Conservation (phyloP, 371 early-diverging fungal species). For the Mortierella sp. region DNA sequence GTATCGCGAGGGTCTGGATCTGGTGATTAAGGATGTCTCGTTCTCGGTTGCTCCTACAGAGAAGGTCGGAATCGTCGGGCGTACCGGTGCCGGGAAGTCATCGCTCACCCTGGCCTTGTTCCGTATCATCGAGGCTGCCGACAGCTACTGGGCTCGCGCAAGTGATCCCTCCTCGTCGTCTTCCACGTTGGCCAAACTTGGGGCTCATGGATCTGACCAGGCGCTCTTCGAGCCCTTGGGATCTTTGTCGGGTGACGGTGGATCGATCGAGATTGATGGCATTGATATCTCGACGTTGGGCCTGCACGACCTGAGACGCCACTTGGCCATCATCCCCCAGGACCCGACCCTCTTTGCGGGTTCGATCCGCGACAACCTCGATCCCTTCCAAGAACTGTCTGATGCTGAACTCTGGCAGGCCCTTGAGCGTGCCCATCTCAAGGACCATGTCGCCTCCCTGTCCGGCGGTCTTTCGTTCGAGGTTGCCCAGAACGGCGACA, state of each 20-base stretch:
- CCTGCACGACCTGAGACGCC: constrained; percentile 74
- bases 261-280: constrained; percentile 73
- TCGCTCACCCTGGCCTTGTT: constrained; percentile 85
- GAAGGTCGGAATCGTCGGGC: constrained; percentile 71
- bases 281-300: constrained; percentile 71
- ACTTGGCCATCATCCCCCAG: constrained; percentile 83
- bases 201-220: not conserved
- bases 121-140: constrained; percentile 86
- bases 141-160: constrained; percentile 22
- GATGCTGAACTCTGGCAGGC: constrained; percentile 81
- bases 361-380: constrained; percentile 77
- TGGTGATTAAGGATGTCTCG: constrained; percentile 73
- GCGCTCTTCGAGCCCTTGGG: not conserved
- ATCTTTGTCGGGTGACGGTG: constrained; percentile 43
- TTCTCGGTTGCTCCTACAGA: constrained; percentile 65
- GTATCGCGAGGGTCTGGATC: constrained; percentile 71
- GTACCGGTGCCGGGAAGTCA: constrained; percentile 79
- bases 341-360: constrained; percentile 81
- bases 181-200: not conserved
- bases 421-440: constrained; percentile 65
- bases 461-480: constrained; percentile 12
- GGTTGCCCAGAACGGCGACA: constrained; percentile 76
- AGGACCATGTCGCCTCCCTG: constrained; percentile 62
- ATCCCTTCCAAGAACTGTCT: constrained; percentile 69
- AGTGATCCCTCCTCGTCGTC: constrained; percentile 13